Percentiles rank a stretch among this genome's conserved stretches.
These are phyloP conservation scores for Ceriops tagal DNA, from an alignment of 345 rosid species.

Conservation along the genomic window DNA sequence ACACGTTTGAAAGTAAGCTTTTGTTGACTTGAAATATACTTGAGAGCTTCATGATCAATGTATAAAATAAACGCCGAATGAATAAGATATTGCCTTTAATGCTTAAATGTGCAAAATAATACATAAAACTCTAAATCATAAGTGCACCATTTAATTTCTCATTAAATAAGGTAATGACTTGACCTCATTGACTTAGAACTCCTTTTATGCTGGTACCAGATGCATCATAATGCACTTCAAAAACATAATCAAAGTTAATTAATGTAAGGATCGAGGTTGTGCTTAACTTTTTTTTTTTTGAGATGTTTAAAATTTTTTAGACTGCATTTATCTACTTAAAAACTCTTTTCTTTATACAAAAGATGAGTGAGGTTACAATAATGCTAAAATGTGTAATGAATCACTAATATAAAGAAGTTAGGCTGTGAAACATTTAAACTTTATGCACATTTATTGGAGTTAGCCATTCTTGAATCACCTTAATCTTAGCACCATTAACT, in stretches of 20 bases:
- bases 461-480: background rate
- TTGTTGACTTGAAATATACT: background rate
- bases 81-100: background rate
- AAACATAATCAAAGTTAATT: background rate
- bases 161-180: background rate
- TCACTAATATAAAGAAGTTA: background rate
- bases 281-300: background rate
- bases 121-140: background rate
- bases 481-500: too few relatives aligned
- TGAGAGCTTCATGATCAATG: background rate
- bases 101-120: background rate
- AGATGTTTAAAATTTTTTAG: too few relatives aligned
- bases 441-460: background rate
- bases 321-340: background rate
- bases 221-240: background rate
- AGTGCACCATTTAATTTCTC: background rate
- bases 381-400: background rate
- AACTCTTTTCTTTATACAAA: background rate
- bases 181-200: background rate
- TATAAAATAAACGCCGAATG: background rate
- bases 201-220: background rate
- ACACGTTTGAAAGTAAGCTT: background rate
- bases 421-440: background rate
- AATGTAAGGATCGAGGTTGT: background rate
- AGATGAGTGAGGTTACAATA: background rate